A percentile compares a stretch with the other conserved stretches of the same genome.
These are phyloP conservation scores for Clarireedia sp. DNA, from an alignment of 2,329 filamentous ascomycete species.

Conservation along the genomic window DNA sequence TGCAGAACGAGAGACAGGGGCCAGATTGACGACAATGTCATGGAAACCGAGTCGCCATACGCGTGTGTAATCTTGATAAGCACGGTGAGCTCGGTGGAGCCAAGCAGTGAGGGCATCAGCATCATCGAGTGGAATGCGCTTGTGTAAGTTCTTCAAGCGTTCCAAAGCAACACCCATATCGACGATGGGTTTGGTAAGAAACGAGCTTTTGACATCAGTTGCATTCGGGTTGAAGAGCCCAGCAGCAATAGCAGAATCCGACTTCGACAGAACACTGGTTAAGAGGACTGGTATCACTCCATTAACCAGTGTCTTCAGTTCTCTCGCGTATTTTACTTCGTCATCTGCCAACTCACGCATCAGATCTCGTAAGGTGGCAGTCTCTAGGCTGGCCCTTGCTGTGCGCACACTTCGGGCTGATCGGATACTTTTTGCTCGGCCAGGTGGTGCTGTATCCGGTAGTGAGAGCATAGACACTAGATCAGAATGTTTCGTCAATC, in stretches of 20 bases:
- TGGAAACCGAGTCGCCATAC: slow-evolving; percentile 92
- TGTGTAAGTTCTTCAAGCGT: slow-evolving; percentile 72
- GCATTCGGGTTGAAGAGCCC: slow-evolving; percentile 55
- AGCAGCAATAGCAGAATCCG: slow-evolving; percentile 53
- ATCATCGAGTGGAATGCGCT: slow-evolving; percentile 67
- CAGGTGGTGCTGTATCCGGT: slow-evolving; percentile 47
- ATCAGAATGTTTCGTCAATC: slow-evolving; percentile 86
- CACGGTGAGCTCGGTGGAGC: slow-evolving; percentile 68
- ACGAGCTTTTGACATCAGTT: slow-evolving; percentile 42
- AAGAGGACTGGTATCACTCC: slow-evolving; percentile 91
- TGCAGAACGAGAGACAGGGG: slow-evolving; percentile 48
- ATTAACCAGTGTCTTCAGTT: slow-evolving; percentile 87
- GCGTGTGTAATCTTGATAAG: slow-evolving; percentile 79
- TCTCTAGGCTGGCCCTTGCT: slow-evolving; percentile 56
- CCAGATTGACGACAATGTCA: slow-evolving; percentile 87
- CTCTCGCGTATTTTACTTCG: slow-evolving; percentile 79
- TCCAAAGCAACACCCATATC: slow-evolving; percentile 90
- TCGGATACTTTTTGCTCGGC: slow-evolving; percentile 59
- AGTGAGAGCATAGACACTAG: slow-evolving; percentile 86
- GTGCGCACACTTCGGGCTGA: slow-evolving; percentile 74
- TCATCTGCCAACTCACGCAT: slow-evolving; percentile 75
- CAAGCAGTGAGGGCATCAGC: slow-evolving; percentile 67
- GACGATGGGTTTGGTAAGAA: slow-evolving; percentile 75
- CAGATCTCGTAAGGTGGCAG: slow-evolving; percentile 65
- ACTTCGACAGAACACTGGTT: slow-evolving; percentile 71